Evolutionary conservation across 1,284 basidiomycete genomes (phyloP), one percentile per base, ranked within the genome.

Genomic region (Schizopora paradoxa): DNA sequence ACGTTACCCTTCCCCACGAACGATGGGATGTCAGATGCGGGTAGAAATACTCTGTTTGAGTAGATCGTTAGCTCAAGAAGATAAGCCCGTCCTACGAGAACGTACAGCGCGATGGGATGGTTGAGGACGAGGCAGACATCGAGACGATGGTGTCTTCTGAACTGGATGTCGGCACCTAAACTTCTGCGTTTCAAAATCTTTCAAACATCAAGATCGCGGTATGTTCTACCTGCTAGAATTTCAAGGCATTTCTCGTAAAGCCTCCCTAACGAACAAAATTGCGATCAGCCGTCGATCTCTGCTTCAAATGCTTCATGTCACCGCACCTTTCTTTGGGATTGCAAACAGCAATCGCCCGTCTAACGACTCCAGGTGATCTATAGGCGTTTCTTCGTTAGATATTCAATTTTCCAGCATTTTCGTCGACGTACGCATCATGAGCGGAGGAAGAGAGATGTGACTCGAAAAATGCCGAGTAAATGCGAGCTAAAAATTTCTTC

Each of bases 1-100:
- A 99, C 89, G 60, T 96, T 91, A 45, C 95, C 95, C 64, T 97
- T 92, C 23, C 92, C 96, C 28, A 99, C 96, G 66, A 98, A 99
- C 27, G 93, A 95, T 8, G 95, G 95, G 54, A 99, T 99, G 61
- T 99, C 96, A 6, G 90, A 77, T 1, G 96, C 96, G 18, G 96
- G 95, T 14, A 99, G 84, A 68, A 99, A 99, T 25, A 99, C 89
- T 16, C 93, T 95, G 62, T 34, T 49, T 49, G 47, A 55, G 44
- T 27, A 41, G 25, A 54, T 40, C 26, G 26, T n/a, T 14, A 26
- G 38, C 26, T 27, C 21, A 35, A 41, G 42, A 35, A 7, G 39
- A n/a, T 19, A 6, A 22, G 19, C 23, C 23, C 6, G 27, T n/a
- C 38, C 34, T 23, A 25, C 48, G 16, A 29, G 26, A 7, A 66